Percentiles rank a stretch among this genome's conserved stretches.
Evolutionary conservation across 768 basidiomycete genomes (phyloP).

Genomic region (Pleurotus ostreatus): DNA sequence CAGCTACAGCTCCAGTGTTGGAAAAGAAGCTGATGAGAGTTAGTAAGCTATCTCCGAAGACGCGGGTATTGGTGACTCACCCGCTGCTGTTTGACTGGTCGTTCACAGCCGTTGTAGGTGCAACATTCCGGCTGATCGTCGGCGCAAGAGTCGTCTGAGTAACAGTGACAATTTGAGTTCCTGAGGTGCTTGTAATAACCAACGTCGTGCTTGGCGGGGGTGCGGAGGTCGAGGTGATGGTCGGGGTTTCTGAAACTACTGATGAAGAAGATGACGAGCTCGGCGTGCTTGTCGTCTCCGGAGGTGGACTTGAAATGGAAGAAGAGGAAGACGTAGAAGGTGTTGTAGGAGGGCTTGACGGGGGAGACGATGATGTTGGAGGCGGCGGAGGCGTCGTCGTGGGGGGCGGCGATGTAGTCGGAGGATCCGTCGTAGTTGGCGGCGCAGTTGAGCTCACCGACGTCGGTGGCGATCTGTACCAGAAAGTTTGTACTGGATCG

Average conservation of each 20-base stretch:
- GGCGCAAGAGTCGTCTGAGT: background rate
- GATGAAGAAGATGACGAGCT: slow-evolving; percentile 27
- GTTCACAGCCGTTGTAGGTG: background rate
- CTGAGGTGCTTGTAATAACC: background rate
- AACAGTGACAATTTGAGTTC: background rate
- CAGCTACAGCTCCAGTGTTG: slow-evolving; percentile 71
- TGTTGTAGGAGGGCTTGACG: background rate
- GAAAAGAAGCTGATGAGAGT: slow-evolving; percentile 52
- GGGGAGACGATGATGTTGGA: background rate
- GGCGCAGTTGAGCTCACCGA: too few species aligned
- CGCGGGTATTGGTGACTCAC: slow-evolving; percentile 10
- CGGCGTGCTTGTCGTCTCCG: background rate
- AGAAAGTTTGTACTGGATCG: too few species aligned
- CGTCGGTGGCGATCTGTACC: too few species aligned
- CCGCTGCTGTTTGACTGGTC: background rate
- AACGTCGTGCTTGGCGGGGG: slow-evolving; percentile 3
- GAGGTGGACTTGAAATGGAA: background rate
- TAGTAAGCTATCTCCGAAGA: background rate
- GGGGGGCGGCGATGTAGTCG: background rate
- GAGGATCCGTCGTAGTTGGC: too few species aligned
- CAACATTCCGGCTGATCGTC: background rate
- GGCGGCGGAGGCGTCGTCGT: slow-evolving; percentile 2
- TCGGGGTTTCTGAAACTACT: slow-evolving; percentile 10
- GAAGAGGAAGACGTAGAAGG: background rate
- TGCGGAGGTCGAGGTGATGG: slow-evolving; percentile 16